Percentiles rank a stretch among this genome's conserved stretches.
These are phyloP conservation scores for Myxozyma mucilagina DNA, from an alignment of 805 yeast species.

Conservation along the genomic window DNA sequence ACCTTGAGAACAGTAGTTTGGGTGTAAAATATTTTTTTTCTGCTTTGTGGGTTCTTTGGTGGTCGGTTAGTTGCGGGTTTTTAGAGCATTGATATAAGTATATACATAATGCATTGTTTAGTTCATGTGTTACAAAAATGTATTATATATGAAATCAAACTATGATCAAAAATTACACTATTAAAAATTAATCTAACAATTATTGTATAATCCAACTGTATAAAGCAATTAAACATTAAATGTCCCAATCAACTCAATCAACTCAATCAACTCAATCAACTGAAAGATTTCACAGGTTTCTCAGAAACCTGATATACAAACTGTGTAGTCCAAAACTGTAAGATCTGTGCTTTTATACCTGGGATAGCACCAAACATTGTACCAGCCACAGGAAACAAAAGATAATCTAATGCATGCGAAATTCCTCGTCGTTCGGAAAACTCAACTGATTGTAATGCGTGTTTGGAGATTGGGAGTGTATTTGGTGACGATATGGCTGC, in stretches of 20 bases:
- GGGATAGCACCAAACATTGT: conserved; percentile 33
- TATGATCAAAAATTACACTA: too few relatives aligned
- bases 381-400: conserved; percentile 33
- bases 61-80: too few relatives aligned
- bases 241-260: not conserved
- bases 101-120: too few relatives aligned
- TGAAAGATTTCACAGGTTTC: conserved; percentile 18
- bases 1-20: not conserved
- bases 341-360: conserved; percentile 27
- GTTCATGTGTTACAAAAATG: too few relatives aligned
- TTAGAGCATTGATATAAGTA: too few relatives aligned
- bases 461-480: not conserved
- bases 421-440: conserved; percentile 3
- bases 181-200: too few relatives aligned
- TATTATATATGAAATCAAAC: too few relatives aligned
- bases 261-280: not conserved
- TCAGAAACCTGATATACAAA: conserved; percentile 27
- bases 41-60: not conserved
- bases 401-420: conserved; percentile 20
- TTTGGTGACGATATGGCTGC: not conserved
- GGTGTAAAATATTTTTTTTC: not conserved
- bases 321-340: conserved; percentile 27
- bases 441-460: not conserved
- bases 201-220: too few relatives aligned
- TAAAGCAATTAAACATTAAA: not conserved